A percentile compares a stretch with the other conserved stretches of the same genome.
These are phyloP conservation scores for Prunus davidiana DNA, from an alignment of 306 rosid genomes.

Conservation along the genomic window DNA sequence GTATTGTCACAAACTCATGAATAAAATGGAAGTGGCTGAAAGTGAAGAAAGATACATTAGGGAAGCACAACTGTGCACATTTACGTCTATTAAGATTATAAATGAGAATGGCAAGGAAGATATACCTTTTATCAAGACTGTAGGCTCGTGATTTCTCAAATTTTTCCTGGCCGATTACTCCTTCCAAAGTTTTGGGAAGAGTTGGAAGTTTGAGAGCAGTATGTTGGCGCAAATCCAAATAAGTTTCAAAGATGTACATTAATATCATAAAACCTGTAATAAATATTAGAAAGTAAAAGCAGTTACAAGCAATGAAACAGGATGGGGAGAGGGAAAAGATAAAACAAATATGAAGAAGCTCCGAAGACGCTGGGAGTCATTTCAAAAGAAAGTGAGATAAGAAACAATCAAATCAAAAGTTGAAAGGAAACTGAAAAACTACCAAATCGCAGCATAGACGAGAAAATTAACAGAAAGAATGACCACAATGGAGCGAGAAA, in stretches of 20 bases:
- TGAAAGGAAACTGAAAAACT: background rate
- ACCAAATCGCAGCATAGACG: background rate
- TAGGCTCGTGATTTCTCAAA: slow-evolving; percentile 90
- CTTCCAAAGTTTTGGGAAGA: slow-evolving; percentile 86
- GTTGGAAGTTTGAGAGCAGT: slow-evolving; percentile 71
- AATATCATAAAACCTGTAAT: slow-evolving; percentile 82
- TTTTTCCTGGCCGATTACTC: slow-evolving; percentile 92
- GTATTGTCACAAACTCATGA: slow-evolving; percentile 83
- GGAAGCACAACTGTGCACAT: background rate
- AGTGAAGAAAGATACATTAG: slow-evolving; percentile 22
- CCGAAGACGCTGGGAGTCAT: background rate
- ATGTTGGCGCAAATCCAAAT: slow-evolving; percentile 90
- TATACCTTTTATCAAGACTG: slow-evolving; percentile 92
- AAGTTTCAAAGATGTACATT: slow-evolving; percentile 83
- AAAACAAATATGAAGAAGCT: no score
- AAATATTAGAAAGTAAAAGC: background rate
- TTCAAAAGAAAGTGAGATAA: background rate
- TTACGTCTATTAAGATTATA: background rate
- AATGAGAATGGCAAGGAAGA: background rate
- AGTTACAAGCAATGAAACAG: background rate
- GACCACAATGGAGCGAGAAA: no score
- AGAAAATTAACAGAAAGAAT: background rate
- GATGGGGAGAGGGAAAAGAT: background rate
- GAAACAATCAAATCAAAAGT: background rate
- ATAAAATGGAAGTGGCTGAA: slow-evolving; percentile 85